A percentile compares a stretch with the other conserved stretches of the same genome.
Evolutionary conservation across 2,329 filamentous ascomycete species (phyloP).

Genomic region (Didymella sp.): DNA sequence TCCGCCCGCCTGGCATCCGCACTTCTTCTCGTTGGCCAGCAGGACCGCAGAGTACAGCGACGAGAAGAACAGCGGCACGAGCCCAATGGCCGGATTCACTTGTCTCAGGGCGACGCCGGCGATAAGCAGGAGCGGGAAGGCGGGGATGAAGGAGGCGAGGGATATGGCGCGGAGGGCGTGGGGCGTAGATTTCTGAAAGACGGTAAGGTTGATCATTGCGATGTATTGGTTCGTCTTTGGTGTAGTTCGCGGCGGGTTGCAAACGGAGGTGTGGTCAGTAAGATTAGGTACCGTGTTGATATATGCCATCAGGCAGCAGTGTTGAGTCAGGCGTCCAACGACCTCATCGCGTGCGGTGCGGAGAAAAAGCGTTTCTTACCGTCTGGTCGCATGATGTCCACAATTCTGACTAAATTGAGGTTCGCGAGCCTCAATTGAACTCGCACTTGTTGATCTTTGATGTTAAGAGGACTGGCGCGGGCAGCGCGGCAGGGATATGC

Average conservation of each 20-base stretch:
- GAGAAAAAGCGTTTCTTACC: too few relatives aligned
- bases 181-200: slow-evolving; percentile 31
- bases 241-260: too few relatives aligned
- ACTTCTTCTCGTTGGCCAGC: slow-evolving; percentile 35
- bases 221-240: too few relatives aligned
- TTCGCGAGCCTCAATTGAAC: background rate
- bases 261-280: too few relatives aligned
- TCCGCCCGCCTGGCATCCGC: slow-evolving; percentile 32
- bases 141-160: slow-evolving; percentile 32
- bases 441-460: background rate
- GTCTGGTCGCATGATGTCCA: background rate
- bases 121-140: slow-evolving; percentile 39
- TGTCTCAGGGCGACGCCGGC: slow-evolving; percentile 27
- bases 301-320: slow-evolving; percentile 10
- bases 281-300: too few relatives aligned
- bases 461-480: background rate
- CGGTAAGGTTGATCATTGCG: slow-evolving; percentile 32
- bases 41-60: slow-evolving; percentile 30
- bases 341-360: background rate
- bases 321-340: slow-evolving; percentile 1
- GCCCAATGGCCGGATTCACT: slow-evolving; percentile 40
- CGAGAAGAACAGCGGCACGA: slow-evolving; percentile 41
- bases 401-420: background rate
- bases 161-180: slow-evolving; percentile 37
- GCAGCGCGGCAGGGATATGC: slow-evolving; percentile 12